Conservation (phyloP, 441 rosid genomes). For the Erysimum cheiri region DNA sequence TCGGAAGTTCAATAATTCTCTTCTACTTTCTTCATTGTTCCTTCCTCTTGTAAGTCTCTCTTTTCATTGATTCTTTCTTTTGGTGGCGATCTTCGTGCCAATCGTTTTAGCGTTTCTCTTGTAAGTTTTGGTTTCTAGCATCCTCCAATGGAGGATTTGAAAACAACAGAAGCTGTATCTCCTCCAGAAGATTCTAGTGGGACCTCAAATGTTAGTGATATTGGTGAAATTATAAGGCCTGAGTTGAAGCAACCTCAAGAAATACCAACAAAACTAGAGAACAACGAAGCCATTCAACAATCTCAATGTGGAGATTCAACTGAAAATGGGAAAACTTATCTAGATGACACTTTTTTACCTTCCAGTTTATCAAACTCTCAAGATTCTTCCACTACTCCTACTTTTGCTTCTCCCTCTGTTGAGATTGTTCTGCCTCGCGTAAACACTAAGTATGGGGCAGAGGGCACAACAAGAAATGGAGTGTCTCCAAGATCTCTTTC, state of each 20-base stretch:
- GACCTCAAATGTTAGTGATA: constrained; percentile 45
- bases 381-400: constrained; percentile 15
- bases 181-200: constrained; percentile 45
- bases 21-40: constrained; percentile 25
- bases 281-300: constrained; percentile 36
- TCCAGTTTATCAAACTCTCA: constrained; percentile 33
- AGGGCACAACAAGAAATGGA: constrained; percentile 33
- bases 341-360: constrained; percentile 51
- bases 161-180: constrained; percentile 46
- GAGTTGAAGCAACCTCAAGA: constrained; percentile 45
- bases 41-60: constrained; percentile 12
- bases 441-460: constrained; percentile 32
- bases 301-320: constrained; percentile 41
- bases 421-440: constrained; percentile 42
- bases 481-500: constrained; percentile 34
- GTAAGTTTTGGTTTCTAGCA: constrained; percentile 31
- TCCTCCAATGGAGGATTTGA: constrained; percentile 62
- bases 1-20: constrained; percentile 6
- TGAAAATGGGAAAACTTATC: constrained; percentile 39
- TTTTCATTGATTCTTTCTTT: constrained; percentile 11
- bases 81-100: not conserved
- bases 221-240: constrained; percentile 30
- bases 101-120: not conserved
- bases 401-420: constrained; percentile 5
- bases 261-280: constrained; percentile 15